Evolutionary conservation across 495 filamentous ascomycete genomes (phyloP), one percentile per base, ranked within the genome.

Genomic region (Aspergillus olivimuriae): DNA sequence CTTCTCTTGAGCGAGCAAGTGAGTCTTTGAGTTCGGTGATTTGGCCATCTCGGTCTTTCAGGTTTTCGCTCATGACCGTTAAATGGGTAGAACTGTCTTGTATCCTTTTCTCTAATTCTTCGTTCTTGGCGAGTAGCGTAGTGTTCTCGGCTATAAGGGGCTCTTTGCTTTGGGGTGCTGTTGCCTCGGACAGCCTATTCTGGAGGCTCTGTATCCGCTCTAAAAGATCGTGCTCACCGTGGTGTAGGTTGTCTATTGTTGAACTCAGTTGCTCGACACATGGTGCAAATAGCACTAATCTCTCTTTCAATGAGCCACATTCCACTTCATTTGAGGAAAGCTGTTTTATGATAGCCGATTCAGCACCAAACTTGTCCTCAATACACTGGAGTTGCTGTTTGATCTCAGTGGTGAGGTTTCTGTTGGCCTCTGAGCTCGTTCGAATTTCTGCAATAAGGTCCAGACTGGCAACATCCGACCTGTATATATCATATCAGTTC

Each of bases 41-140:
- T 5, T 57, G 46, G 1, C 39, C 17, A 6, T 56, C 43, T 20
- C 46, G 60, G 1, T 36, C 44, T 5, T 47, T 28, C 1, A 61
- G 19, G 11, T 34, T 42, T 19, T 57, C 43, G 24, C 50, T 47
- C 0, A 56, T 40, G 20, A 19, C 20, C 3, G 48, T 49, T 9
- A 58, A 8, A 10, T 56, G 49, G 11, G 21, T 36, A 2, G 50
- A 47, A 4, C 49, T 3, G 11, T 49, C 33, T 17, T 69, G 49
- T 17, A 65, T 34, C 20, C 41, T 49, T 20, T 48, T 32, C 34
- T 67, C 52, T 8, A 70, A 39, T 32, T 51, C 40, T 2, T 55
- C 21, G 18, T 60, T 61, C 35, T 65, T 57, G 1, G 40, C 32
- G 3, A 54, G 19, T 11, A 30, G 24, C 44, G 15, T 55, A 51